phyloP scores from a whole-genome alignment of 1,139 yeast species.

The Debaryomyces singareniensis region DNA sequence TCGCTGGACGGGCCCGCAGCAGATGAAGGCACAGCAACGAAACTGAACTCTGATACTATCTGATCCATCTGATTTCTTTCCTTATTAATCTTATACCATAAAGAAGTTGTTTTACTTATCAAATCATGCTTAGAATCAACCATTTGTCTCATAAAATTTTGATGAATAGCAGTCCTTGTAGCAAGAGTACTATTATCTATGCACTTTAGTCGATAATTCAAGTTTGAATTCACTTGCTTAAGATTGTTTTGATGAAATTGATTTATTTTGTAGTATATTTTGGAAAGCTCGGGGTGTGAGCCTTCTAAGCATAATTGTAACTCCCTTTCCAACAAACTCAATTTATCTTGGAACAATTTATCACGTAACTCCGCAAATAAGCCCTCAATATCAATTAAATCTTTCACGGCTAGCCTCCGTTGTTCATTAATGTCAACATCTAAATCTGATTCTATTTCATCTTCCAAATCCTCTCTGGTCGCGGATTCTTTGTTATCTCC shows the following conservation, averaged over 20 bases:
- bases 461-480: conserved; percentile 11
- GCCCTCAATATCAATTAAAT: conserved; percentile 70
- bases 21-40: conserved; percentile 28
- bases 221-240: conserved; percentile 58
- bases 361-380: conserved; percentile 85
- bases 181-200: conserved; percentile 80
- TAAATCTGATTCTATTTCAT: conserved; percentile 20
- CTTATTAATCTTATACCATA: conserved; percentile 89
- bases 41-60: conserved; percentile 43
- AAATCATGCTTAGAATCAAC: conserved; percentile 64
- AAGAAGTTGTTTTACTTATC: conserved; percentile 69
- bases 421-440: conserved; percentile 42
- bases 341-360: conserved; percentile 65
- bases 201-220: conserved; percentile 68
- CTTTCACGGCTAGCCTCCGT: conserved; percentile 59
- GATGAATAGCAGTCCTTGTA: conserved; percentile 74
- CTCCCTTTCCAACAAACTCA: conserved; percentile 72
- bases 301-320: conserved; percentile 83
- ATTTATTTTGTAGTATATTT: conserved; percentile 64
- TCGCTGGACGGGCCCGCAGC: conserved; percentile 16
- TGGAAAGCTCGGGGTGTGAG: conserved; percentile 78
- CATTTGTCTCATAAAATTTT: conserved; percentile 65
- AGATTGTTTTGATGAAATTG: conserved; percentile 65
- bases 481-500: conserved; percentile 2
- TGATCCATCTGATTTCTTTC: conserved; percentile 85